Base-by-base conservation (phyloP, 805 yeast species). In the Lachancea sp. region DNA sequence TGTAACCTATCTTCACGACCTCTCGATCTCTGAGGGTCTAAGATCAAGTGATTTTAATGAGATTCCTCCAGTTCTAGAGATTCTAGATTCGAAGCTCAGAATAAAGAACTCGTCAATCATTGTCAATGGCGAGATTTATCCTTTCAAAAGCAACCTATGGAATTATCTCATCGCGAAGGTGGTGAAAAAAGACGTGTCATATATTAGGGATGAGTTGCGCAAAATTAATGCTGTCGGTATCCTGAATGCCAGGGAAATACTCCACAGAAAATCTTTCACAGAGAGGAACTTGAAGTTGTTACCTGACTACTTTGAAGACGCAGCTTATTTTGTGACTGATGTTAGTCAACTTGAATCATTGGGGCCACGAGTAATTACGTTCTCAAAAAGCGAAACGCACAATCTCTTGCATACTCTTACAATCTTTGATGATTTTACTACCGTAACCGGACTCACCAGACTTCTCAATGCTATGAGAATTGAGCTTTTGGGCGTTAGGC, bases 101-200 rank as follows among this genome's bases (percentile, higher is more conserved):
- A 59, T 80, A 20, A 51, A 52, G 0, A 55, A 58, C 1, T 79
- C 90, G 0, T 58, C 73, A 0, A 63, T 86, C 3, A 70, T 87
- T 36, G 75, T 77, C 21, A 83, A 90, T 58, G 97, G 97, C 32
- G 78, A 80, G 5, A 70, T 83, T 13, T 63, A 68, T 43, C 71
- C 70, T 3, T 68, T 80, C 48, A 66, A 62, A 26, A 61, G 69
- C 1, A 65, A 70, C 36, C 48, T 56, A 3, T 82, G 86, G 83
- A 77, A 78, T 45, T 64, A 64, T 31, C 55, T 71, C 1, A 58
- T 81, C 51, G 69, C 76, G 3, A 68, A 61, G 26, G 83, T 80
- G 48, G 48, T 79, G 13, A 61, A 65, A 18, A 67, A 64, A 18
- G 97, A 89, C 61, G 68, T 64, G 3, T 41, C 48, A 2, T 43